Evolutionary conservation across 1,139 yeast genomes (phyloP), one percentile per base, ranked within the genome.

Genomic region (Pichia inconspicua): DNA sequence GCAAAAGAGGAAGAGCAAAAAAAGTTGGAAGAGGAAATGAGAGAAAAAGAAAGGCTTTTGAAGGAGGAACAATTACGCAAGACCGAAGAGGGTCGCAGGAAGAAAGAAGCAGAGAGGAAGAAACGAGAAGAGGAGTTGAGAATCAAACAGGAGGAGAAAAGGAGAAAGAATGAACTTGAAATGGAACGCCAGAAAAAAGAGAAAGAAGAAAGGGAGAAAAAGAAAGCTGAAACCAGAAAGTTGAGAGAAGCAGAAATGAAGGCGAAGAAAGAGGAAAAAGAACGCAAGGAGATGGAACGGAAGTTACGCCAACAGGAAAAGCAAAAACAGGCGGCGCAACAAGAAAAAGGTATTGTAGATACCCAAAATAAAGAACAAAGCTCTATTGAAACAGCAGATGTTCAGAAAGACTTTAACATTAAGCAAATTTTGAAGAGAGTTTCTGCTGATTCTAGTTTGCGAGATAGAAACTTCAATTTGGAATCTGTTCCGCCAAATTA

Each of bases 1-100:
- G 88, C 86, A 22, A 84, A 82, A 57, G 96, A 87, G 60, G 90
- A 84, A 56, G 95, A 85, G 62, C 72, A 77, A 45, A 71, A 70
- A 45, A 71, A 71, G 50, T 75, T 75, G 54, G 88, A 82, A 58
- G 83, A 76, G 42, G 87, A 80, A 52, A 75, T 74, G 51, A 80
- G 78, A 52, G 84, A 79, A 55, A 81, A 74, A 49, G 81, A 77
- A 57, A 65, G 66, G 51, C 69, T 70, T 52, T 73, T 70, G 48
- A 75, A 71, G 52, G 83, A 80, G 55, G 77, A 76, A 12, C 79
- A 79, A 47, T 64, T 68, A 46, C 72, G 74, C 52, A 77, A 75
- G 58, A 77, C 75, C 40, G 80, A 74, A 53, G 83, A 80, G 55
- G 77, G 77, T 1, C 78, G 81, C 28, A 69, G 70, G 48, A 72